Base-by-base conservation (phyloP, 148 eudicot genomes). In the Hydrangea macrophylla region DNA sequence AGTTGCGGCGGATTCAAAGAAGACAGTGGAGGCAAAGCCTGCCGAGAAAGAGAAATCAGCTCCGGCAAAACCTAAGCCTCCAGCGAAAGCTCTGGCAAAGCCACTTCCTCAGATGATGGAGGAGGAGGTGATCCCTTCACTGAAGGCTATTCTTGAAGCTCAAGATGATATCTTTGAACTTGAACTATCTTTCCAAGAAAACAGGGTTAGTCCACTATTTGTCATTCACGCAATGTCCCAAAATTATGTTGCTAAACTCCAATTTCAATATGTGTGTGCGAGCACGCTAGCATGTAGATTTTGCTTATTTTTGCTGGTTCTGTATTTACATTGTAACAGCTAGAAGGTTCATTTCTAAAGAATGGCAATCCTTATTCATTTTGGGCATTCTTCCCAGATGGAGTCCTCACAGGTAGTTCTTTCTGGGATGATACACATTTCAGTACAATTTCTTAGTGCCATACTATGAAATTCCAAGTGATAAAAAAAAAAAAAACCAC, bases 311-410 rank as follows among this genome's bases (percentile, higher is more conserved):
- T 64, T 30, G 39, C 15, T 28, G 37, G 55, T 6, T 27, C 3
- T 58, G 54, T 56, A 9, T 30, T 35, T 27, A 37, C 23, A 30
- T 37, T 64, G 10, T 48, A 30, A 63, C 91, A 91, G 97, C 77
- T 88, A 57, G 88, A 88, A 81, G 97, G 97, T 59, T 86, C 86
- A 7, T 91, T 91, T 70, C 31, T 74, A 73, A 86, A 88, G 73
- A 80, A 82, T 35, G 88, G 68, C 45, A 74, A 33, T 67, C 79
- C 92, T 54, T 84, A 88, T 66, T 20, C 85, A 45, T 91, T 88
- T 68, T 91, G 97, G 97, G 97, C 97, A 25, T 86, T 88, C 77
- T 92, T 92, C 74, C 88, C 92, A 7, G 81, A 83, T 73, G 97
- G 97, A 73, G 73, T 28, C 75, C 86, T 91, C 69, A 85, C 85